A percentile compares a stretch with the other conserved stretches of the same genome.
These are phyloP conservation scores for Podosphaera fusca DNA, from an alignment of 2,329 filamentous ascomycete species.

Conservation along the genomic window DNA sequence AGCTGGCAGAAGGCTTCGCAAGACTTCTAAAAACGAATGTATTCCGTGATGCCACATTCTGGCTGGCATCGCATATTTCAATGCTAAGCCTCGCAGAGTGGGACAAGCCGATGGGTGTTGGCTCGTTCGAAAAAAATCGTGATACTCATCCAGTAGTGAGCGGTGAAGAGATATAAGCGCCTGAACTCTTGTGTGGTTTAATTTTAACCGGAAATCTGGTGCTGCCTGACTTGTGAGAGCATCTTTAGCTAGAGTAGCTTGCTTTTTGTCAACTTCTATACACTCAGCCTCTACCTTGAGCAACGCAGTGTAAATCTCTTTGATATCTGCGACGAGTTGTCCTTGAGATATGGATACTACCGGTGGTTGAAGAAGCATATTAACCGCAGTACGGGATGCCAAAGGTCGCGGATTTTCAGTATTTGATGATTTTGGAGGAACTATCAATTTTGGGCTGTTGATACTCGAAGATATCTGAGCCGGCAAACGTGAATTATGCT, in stretches of 20 bases:
- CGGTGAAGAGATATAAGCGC: constrained; percentile 62
- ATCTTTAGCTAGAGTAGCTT: constrained; percentile 26
- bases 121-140: constrained; percentile 67
- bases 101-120: constrained; percentile 62
- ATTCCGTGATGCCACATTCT: constrained; percentile 90
- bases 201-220: constrained; percentile 18
- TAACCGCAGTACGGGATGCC: constrained; percentile 18
- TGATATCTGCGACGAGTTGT: constrained; percentile 14
- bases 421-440: not conserved
- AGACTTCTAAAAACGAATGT: constrained; percentile 57
- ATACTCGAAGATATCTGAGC: not conserved
- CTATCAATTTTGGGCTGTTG: not conserved
- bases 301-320: constrained; percentile 50
- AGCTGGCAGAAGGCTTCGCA: constrained; percentile 49
- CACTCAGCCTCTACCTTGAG: constrained; percentile 76
- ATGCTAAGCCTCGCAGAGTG: constrained; percentile 42
- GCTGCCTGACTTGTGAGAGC: constrained; percentile 14
- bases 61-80: constrained; percentile 76
- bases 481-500: constrained; percentile 6
- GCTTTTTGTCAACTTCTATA: constrained; percentile 54
- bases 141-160: constrained; percentile 59
- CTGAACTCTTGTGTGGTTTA: constrained; percentile 56
- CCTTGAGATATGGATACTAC: constrained; percentile 14
- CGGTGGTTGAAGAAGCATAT: constrained; percentile 22
- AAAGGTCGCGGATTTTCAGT: not conserved